Evolutionary conservation across 1,284 basidiomycete genomes (phyloP).

Genomic region (Marasmius tenuissimus): DNA sequence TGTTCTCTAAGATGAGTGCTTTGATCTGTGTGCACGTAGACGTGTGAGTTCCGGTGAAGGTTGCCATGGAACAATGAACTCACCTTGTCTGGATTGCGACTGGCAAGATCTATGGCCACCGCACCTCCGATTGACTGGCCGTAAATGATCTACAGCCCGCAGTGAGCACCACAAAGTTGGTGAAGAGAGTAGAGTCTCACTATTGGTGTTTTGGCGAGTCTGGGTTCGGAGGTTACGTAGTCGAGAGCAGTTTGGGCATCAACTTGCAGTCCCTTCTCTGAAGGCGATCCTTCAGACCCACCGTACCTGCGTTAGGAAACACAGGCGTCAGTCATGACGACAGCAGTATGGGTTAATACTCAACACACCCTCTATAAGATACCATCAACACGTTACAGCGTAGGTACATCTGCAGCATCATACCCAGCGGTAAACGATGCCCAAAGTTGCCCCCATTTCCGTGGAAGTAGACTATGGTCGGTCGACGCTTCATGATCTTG

Average conservation of each 20-base stretch:
- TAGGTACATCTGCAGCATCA: constrained; percentile 82
- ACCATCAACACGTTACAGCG: constrained; percentile 89
- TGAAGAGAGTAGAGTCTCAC: constrained; percentile 36
- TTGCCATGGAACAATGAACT: constrained; percentile 10
- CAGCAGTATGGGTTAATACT: neutral
- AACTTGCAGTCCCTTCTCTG: constrained; percentile 78
- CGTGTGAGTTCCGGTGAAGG: constrained; percentile 3
- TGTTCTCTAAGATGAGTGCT: constrained; percentile 93
- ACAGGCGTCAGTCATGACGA: neutral
- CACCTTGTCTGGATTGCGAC: constrained; percentile 73
- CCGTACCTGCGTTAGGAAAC: constrained; percentile 63
- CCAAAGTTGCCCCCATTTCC: constrained; percentile 85
- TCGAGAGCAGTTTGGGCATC: constrained; percentile 85
- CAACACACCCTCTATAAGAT: constrained; percentile 77
- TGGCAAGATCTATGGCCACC: constrained; percentile 87
- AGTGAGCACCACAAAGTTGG: neutral
- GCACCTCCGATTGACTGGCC: constrained; percentile 98
- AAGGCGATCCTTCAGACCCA: constrained; percentile 78
- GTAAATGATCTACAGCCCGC: constrained; percentile 64
- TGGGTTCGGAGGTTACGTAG: constrained; percentile 70
- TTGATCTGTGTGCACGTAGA: constrained; percentile 43
- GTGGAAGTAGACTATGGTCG: constrained; percentile 89
- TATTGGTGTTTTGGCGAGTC: constrained; percentile 67
- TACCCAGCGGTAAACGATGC: constrained; percentile 88
- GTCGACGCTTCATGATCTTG: constrained; percentile 69